Percentiles rank a stretch among this genome's conserved stretches.
phyloP scores from a whole-genome alignment of 2,329 filamentous ascomycete genomes.

The Pestalotiopsis sp. region DNA sequence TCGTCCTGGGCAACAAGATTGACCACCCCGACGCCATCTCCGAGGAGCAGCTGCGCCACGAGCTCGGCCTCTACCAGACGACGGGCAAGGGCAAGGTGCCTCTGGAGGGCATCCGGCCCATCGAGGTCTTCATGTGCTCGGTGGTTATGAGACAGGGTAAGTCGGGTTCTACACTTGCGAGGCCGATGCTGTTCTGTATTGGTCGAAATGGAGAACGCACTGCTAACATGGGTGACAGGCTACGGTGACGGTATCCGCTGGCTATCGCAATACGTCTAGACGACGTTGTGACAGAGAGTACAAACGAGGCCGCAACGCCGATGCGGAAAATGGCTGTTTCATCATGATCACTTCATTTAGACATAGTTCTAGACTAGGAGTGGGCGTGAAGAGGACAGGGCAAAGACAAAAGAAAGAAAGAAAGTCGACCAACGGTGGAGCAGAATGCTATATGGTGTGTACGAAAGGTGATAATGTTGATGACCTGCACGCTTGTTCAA shows the following conservation, averaged over 20 bases:
- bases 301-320: neutral
- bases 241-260: conserved; percentile 91
- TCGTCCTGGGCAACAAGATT: conserved; percentile 98
- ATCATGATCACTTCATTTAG: neutral
- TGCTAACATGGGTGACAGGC: conserved; percentile 45
- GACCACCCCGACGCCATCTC: conserved; percentile 95
- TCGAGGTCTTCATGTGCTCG: conserved; percentile 99
- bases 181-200: neutral
- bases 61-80: conserved; percentile 92
- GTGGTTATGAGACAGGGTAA: conserved; percentile 94
- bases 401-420: neutral
- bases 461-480: conserved; percentile 7
- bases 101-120: conserved; percentile 87
- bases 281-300: conserved; percentile 1
- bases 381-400: neutral
- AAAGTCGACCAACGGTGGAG: neutral
- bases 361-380: neutral
- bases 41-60: conserved; percentile 92
- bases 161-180: conserved; percentile 28
- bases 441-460: conserved; percentile 1
- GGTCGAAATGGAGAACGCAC: conserved; percentile 13
- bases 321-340: neutral
- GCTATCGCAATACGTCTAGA: conserved; percentile 89
- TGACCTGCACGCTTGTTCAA: conserved; percentile 10
- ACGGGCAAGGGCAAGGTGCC: conserved; percentile 95